These are phyloP conservation scores for Sordaria brevicollis DNA, from an alignment of 495 filamentous ascomycete species.

Conservation along the genomic window DNA sequence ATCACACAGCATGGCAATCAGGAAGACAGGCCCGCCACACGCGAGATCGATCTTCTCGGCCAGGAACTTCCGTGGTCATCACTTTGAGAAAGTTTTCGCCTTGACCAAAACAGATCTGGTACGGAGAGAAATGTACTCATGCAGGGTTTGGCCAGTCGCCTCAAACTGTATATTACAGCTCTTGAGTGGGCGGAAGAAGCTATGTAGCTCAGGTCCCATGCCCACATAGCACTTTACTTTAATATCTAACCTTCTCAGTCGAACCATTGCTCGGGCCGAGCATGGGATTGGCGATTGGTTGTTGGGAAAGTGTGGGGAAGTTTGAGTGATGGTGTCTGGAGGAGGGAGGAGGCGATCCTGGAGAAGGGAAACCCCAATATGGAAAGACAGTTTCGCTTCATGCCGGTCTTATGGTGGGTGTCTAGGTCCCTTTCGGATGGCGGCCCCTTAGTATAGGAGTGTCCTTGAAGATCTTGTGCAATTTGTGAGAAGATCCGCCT, in stretches of 20 bases:
- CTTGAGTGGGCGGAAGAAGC: background rate
- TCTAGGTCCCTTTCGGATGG: background rate
- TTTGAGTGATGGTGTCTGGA: background rate
- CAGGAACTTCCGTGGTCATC: constrained; percentile 29
- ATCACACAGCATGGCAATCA: constrained; percentile 26
- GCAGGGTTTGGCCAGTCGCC: background rate
- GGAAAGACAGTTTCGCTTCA: background rate
- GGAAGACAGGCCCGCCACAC: constrained; percentile 37
- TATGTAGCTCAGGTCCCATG: constrained; percentile 17
- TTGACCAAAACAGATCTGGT: background rate
- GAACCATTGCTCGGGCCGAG: constrained; percentile 14
- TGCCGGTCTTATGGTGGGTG: background rate
- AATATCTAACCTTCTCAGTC: constrained; percentile 9
- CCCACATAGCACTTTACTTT: constrained; percentile 27
- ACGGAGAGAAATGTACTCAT: background rate
- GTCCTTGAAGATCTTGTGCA: background rate
- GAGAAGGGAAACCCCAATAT: background rate
- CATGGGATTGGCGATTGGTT: constrained; percentile 14
- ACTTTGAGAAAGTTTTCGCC: background rate
- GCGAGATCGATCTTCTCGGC: constrained; percentile 29
- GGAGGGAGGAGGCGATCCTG: background rate
- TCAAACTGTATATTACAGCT: background rate
- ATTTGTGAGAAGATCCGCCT: background rate
- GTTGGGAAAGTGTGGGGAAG: constrained; percentile 22
- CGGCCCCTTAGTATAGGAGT: background rate